Evolutionary conservation across 2,329 filamentous ascomycete species (phyloP).

Genomic region (Clonostachys rhizophaga): DNA sequence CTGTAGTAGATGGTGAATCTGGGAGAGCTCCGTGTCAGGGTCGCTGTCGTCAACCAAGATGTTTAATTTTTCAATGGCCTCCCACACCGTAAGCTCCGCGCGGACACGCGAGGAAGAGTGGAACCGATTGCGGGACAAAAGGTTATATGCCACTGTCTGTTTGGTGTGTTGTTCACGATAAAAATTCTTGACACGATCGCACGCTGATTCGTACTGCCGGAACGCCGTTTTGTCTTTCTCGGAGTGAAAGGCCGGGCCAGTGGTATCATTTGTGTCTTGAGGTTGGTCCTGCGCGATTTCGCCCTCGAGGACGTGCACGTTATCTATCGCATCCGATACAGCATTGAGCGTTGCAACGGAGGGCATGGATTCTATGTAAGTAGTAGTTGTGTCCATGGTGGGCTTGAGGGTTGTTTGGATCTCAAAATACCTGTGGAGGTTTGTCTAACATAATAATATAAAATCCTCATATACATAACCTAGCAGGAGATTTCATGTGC

Average conservation of each 20-base stretch:
- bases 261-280: constrained; percentile 44
- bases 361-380: constrained; percentile 5
- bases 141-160: constrained; percentile 81
- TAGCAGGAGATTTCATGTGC: too few relatives aligned
- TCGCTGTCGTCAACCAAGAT: constrained; percentile 87
- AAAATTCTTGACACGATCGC: constrained; percentile 81
- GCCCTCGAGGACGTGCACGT: constrained; percentile 48
- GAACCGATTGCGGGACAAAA: constrained; percentile 62
- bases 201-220: constrained; percentile 78
- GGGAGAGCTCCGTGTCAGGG: constrained; percentile 79
- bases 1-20: constrained; percentile 88
- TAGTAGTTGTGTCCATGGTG: constrained; percentile 6
- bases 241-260: constrained; percentile 62
- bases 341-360: constrained; percentile 34
- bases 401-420: too few relatives aligned
- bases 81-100: constrained; percentile 79
- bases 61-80: constrained; percentile 90
- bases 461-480: too few relatives aligned
- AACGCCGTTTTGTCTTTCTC: constrained; percentile 77
- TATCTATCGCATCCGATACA: constrained; percentile 41
- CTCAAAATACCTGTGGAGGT: too few relatives aligned
- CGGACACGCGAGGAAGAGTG: constrained; percentile 53
- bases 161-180: constrained; percentile 69
- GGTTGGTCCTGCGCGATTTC: constrained; percentile 12
- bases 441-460: too few relatives aligned